Percentiles rank a stretch among this genome's conserved stretches.
phyloP scores from a whole-genome alignment of 1,139 yeast genomes.

The Zhuliangozyma blackwelliae region DNA sequence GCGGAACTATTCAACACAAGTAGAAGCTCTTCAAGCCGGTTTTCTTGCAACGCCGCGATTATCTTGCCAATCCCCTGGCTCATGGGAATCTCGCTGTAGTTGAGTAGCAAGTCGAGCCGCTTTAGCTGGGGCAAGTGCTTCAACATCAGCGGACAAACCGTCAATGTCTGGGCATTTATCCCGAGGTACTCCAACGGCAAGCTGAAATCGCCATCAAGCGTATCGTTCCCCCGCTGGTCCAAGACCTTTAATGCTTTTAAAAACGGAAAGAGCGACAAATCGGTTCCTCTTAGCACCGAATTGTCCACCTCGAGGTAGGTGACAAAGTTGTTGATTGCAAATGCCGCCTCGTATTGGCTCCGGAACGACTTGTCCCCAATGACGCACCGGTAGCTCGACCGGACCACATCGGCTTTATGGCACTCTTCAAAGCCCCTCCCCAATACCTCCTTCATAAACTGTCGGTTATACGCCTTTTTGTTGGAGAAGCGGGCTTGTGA shows the following conservation, averaged over 20 bases:
- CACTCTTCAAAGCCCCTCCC: conserved; percentile 16
- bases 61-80: conserved; percentile 2
- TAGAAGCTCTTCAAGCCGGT: conserved; percentile 4
- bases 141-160: conserved; percentile 4
- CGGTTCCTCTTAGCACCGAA: conserved; percentile 13
- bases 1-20: conserved; percentile 8
- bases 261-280: conserved; percentile 16
- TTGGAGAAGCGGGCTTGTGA: conserved; percentile 21
- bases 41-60: not conserved
- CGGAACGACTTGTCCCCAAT: conserved; percentile 14
- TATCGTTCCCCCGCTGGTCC: conserved; percentile 9
- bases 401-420: conserved; percentile 19
- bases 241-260: conserved; percentile 19
- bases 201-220: not conserved
- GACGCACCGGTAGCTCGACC: conserved; percentile 11
- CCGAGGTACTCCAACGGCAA: conserved; percentile 13
- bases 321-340: conserved; percentile 19
- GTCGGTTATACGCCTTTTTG: conserved; percentile 16
- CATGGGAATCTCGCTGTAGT: conserved; percentile 16
- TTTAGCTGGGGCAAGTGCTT: conserved; percentile 9
- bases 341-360: conserved; percentile 16
- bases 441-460: conserved; percentile 20
- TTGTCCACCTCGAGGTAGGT: conserved; percentile 26
- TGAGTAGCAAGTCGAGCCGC: conserved; percentile 24
- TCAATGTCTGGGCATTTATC: conserved; percentile 17